Percentiles rank a stretch among this genome's conserved stretches.
Conservation (phyloP, 164 flowering plant species). For the Cinnamomum micranthum region DNA sequence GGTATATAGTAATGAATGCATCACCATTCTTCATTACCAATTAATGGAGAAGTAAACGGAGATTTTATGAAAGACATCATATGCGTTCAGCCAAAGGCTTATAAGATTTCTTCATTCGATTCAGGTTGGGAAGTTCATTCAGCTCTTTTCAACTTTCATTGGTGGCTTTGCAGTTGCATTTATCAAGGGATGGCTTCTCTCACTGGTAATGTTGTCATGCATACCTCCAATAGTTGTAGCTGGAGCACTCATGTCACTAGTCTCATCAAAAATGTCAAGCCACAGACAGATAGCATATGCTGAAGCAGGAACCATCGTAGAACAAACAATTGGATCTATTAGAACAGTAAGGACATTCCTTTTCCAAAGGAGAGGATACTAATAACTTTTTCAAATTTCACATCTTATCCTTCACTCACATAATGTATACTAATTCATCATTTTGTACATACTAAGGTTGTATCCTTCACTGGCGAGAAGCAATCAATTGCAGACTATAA, state of each 20-base stretch:
- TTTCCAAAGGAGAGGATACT: background rate
- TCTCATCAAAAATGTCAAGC: background rate
- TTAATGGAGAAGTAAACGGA: background rate
- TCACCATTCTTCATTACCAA: no score
- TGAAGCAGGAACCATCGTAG: slow-evolving; percentile 5
- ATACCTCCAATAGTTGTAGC: background rate
- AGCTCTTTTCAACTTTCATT: background rate
- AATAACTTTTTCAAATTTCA: background rate
- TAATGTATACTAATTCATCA: background rate
- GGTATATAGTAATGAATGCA: no score
- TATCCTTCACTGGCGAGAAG: slow-evolving; percentile 57
- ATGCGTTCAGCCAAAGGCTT: background rate
- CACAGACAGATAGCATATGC: background rate
- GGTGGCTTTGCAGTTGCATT: slow-evolving; percentile 4
- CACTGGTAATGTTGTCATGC: background rate
- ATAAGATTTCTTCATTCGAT: background rate
- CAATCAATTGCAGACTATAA: slow-evolving; percentile 55
- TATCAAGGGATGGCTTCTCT: slow-evolving; percentile 5
- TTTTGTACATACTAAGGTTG: slow-evolving; percentile 1
- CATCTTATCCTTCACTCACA: background rate
- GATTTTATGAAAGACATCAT: background rate
- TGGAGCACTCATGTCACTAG: background rate
- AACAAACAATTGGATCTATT: slow-evolving; percentile 7
- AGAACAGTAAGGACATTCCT: background rate
- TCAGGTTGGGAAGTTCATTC: slow-evolving; percentile 8